A percentile compares a stretch with the other conserved stretches of the same genome.
Evolutionary conservation across 352 stramenopile genomes (phyloP).

Genomic region (Phytophthora cactorum): DNA sequence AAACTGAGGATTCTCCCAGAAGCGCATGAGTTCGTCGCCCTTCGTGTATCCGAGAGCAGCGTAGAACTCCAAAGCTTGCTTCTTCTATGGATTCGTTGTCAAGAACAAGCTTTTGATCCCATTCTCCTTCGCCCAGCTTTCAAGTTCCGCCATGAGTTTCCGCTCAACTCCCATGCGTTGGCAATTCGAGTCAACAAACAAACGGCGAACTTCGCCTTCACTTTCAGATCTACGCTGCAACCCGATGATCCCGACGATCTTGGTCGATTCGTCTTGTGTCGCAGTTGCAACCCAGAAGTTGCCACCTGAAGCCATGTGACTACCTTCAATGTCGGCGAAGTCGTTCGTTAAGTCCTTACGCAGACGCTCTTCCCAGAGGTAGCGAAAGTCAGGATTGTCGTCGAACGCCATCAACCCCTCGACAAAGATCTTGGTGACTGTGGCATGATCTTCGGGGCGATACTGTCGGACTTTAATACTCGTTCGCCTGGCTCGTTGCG

Average conservation of each 20-base stretch:
- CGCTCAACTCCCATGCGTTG: conserved; percentile 32
- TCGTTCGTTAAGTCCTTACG: conserved; percentile 23
- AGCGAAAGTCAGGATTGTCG: conserved; percentile 21
- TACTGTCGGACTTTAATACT: conserved; percentile 26
- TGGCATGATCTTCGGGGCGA: conserved; percentile 25
- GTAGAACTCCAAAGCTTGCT: conserved; percentile 27
- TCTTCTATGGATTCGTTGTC: conserved; percentile 24
- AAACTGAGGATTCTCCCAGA: conserved; percentile 25
- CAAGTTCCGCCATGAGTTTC: conserved; percentile 25
- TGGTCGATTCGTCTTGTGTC: conserved; percentile 4
- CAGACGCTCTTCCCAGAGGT: conserved; percentile 30
- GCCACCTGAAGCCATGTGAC: conserved; percentile 23
- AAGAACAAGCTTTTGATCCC: conserved; percentile 27
- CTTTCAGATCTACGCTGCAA: conserved; percentile 21
- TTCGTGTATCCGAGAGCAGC: conserved; percentile 26
- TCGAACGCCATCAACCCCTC: conserved; percentile 17
- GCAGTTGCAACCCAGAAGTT: conserved; percentile 38
- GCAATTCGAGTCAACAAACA: conserved; percentile 35
- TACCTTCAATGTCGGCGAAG: conserved; percentile 27
- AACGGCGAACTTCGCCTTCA: conserved; percentile 28
- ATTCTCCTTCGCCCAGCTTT: conserved; percentile 22
- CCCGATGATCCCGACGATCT: conserved; percentile 33
- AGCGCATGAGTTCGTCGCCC: conserved; percentile 10
- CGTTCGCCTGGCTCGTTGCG: not conserved
- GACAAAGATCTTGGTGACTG: conserved; percentile 24